A percentile compares a stretch with the other conserved stretches of the same genome.
These are phyloP conservation scores for Leersia perrieri DNA, from an alignment of 176 grass and related monocot genomes.

Conservation along the genomic window DNA sequence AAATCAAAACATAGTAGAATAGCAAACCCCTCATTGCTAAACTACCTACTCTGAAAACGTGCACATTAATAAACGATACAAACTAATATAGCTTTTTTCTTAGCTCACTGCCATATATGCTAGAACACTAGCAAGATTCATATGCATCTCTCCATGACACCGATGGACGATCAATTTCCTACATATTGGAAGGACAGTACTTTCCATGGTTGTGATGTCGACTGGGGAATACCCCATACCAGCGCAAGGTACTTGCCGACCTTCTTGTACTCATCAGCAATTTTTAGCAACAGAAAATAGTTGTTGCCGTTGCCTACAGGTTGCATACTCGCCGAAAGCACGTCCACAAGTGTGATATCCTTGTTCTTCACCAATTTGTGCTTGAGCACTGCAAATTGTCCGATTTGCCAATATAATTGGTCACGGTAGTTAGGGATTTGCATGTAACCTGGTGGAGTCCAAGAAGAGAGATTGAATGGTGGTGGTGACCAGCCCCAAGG, in stretches of 20 bases:
- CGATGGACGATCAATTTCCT: neutral
- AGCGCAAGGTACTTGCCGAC: slow-evolving; percentile 27
- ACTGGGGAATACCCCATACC: slow-evolving; percentile 14
- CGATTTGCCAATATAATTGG: slow-evolving; percentile 33
- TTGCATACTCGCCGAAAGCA: slow-evolving; percentile 33
- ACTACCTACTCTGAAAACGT: neutral
- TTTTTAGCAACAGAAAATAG: slow-evolving; percentile 33
- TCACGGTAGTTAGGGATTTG: slow-evolving; percentile 13
- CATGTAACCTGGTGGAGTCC: slow-evolving; percentile 24
- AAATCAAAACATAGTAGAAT: neutral
- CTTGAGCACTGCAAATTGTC: slow-evolving; percentile 23
- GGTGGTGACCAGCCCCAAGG: neutral
- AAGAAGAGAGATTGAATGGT: neutral
- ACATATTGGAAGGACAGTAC: slow-evolving; percentile 12
- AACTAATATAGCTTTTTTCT: neutral
- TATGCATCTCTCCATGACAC: neutral
- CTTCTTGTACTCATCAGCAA: slow-evolving; percentile 24
- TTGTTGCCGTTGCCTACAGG: slow-evolving; percentile 7
- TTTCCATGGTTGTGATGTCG: slow-evolving; percentile 32
- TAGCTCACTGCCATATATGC: neutral
- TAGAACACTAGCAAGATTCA: neutral
- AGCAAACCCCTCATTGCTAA: neutral
- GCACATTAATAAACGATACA: neutral
- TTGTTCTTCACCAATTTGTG: slow-evolving; percentile 10
- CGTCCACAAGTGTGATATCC: slow-evolving; percentile 14